Evolutionary conservation across 2,329 filamentous ascomycete species (phyloP).

Genomic region (Epicoccum sorghinum): DNA sequence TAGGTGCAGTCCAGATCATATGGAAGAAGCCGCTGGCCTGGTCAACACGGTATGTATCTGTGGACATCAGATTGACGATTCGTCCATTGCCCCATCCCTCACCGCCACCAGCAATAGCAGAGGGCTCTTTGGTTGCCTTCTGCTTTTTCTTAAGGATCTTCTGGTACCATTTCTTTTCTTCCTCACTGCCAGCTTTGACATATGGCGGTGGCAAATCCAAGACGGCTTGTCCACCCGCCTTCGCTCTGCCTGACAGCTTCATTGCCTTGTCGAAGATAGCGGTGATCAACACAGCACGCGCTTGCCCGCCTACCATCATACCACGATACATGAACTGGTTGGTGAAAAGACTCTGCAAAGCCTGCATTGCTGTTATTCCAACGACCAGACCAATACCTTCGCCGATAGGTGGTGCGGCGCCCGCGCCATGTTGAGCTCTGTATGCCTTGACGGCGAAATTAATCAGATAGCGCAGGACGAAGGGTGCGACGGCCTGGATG

Average conservation of each 20-base stretch:
- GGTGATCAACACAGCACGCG: constrained; percentile 79
- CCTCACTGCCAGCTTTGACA: constrained; percentile 55
- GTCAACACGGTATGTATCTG: constrained; percentile 92
- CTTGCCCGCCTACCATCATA: constrained; percentile 88
- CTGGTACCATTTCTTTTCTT: constrained; percentile 59
- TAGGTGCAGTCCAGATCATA: constrained; percentile 84
- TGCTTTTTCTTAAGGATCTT: constrained; percentile 52
- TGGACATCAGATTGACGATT: constrained; percentile 92
- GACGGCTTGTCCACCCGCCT: constrained; percentile 72
- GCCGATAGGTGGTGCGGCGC: constrained; percentile 70
- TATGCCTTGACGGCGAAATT: constrained; percentile 83
- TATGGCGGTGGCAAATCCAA: constrained; percentile 49
- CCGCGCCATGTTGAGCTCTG: constrained; percentile 60
- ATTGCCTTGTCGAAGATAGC: constrained; percentile 93
- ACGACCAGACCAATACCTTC: constrained; percentile 81
- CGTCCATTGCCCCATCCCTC: constrained; percentile 91
- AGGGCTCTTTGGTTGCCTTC: constrained; percentile 51
- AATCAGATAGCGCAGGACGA: constrained; percentile 84
- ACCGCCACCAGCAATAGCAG: constrained; percentile 69
- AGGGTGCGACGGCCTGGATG: constrained; percentile 80
- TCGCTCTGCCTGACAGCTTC: constrained; percentile 85
- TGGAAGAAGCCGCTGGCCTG: constrained; percentile 89
- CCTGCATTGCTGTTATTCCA: constrained; percentile 85
- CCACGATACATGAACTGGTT: constrained; percentile 94
- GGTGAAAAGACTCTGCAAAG: constrained; percentile 77